phyloP scores from a whole-genome alignment of 2,329 filamentous ascomycete genomes.

The Ascochyta viciae-villosae region DNA sequence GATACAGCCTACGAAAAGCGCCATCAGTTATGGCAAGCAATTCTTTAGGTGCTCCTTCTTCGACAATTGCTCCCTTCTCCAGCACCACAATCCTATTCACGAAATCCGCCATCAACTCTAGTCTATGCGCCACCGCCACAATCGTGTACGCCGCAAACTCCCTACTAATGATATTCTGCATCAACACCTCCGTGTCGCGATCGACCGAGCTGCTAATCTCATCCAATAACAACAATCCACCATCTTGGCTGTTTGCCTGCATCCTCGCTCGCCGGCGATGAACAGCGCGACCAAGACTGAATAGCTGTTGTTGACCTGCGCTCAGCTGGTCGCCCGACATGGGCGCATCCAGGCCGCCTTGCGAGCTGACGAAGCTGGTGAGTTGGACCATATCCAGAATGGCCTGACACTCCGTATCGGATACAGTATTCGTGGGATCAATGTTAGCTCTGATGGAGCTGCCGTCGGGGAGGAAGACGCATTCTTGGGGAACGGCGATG shows the following conservation, averaged over 20 bases:
- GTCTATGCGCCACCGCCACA: conserved; percentile 18
- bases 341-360: conserved; percentile 4
- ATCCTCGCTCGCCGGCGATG: conserved; percentile 36
- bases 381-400: conserved; percentile 49
- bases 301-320: conserved; percentile 66
- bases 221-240: conserved; percentile 22
- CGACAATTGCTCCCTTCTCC: conserved; percentile 42
- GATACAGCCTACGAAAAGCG: too few species aligned
- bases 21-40: too few species aligned
- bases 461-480: conserved; percentile 13
- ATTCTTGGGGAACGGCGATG: conserved; percentile 23
- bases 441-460: conserved; percentile 4
- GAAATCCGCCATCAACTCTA: conserved; percentile 19
- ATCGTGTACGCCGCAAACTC: conserved; percentile 52
- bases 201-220: conserved; percentile 55
- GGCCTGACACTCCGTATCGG: conserved; percentile 32
- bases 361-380: conserved; percentile 36
- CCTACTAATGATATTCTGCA: conserved; percentile 61
- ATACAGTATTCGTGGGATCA: background rate
- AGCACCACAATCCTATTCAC: conserved; percentile 23
- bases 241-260: background rate
- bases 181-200: conserved; percentile 61
- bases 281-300: conserved; percentile 65
- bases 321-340: conserved; percentile 1
- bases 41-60: background rate